Conservation (phyloP, 345 rosid genomes). For the Adansonia digitata region DNA sequence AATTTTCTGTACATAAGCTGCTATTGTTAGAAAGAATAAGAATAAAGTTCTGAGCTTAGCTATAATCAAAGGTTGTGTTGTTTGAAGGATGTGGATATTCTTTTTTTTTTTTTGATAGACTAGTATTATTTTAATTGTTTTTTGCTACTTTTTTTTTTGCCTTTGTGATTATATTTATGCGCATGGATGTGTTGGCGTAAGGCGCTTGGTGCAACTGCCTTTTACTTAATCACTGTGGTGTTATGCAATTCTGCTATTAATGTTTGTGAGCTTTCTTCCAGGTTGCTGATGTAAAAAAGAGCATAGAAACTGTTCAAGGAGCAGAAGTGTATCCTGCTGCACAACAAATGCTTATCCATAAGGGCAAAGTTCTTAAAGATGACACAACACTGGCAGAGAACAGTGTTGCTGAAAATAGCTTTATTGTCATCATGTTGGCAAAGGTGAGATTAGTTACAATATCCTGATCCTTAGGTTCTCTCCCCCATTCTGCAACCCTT, state of each 20-base stretch:
- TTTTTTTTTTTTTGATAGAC: neutral
- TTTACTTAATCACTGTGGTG: neutral
- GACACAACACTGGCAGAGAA: constrained; percentile 67
- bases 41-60: neutral
- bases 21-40: neutral
- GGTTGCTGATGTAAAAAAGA: constrained; percentile 75
- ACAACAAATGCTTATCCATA: constrained; percentile 75
- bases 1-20: neutral
- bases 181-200: neutral
- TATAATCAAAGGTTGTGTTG: neutral
- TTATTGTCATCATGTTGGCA: constrained; percentile 72
- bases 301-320: constrained; percentile 66
- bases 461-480: neutral
- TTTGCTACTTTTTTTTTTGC: neutral
- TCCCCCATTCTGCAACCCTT: neutral
- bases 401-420: constrained; percentile 69
- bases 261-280: constrained; percentile 14
- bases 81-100: neutral
- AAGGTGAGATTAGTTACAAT: constrained; percentile 41
- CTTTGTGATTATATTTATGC: neutral
- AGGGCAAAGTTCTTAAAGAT: constrained; percentile 82
- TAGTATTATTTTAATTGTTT: neutral
- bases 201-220: neutral
- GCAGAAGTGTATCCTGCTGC: constrained; percentile 60
- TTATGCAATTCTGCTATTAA: neutral